phyloP scores from a whole-genome alignment of 2,329 filamentous ascomycete species.

The Colletotrichum tofieldiae region DNA sequence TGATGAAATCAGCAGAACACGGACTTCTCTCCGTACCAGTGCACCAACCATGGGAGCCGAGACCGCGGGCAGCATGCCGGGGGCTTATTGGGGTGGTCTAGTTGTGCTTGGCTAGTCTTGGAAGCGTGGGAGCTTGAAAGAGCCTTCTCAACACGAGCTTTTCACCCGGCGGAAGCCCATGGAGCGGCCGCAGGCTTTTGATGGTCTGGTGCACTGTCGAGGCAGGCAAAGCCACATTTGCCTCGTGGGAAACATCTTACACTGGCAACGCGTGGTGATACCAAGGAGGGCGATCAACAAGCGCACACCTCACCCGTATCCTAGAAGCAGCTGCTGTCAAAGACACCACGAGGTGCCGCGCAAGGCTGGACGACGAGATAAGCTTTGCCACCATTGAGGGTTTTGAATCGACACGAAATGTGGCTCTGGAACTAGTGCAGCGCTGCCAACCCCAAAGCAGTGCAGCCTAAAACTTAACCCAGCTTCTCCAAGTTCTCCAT shows the following conservation, averaged over 20 bases:
- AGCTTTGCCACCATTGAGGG: slow-evolving; percentile 30
- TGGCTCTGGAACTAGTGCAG: slow-evolving; percentile 13
- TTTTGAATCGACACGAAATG: slow-evolving; percentile 5
- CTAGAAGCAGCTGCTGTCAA: not conserved
- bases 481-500: not conserved
- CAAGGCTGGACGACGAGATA: slow-evolving; percentile 4
- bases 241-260: not conserved
- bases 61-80: slow-evolving; percentile 8
- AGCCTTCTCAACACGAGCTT: slow-evolving; percentile 1
- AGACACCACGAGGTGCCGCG: no score
- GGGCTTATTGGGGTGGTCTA: not conserved
- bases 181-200: not conserved
- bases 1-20: not conserved
- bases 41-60: not conserved
- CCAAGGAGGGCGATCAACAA: no score
- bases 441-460: not conserved
- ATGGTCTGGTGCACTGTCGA: not conserved
- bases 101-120: slow-evolving; percentile 17
- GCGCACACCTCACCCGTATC: no score
- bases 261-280: not conserved
- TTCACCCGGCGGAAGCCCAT: not conserved
- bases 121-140: not conserved
- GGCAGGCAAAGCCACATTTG: not conserved
- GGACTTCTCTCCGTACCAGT: slow-evolving; percentile 9
- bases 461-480: not conserved